These are phyloP conservation scores for Trichoderma sp. DNA, from an alignment of 2,329 filamentous ascomycete genomes.

Conservation along the genomic window DNA sequence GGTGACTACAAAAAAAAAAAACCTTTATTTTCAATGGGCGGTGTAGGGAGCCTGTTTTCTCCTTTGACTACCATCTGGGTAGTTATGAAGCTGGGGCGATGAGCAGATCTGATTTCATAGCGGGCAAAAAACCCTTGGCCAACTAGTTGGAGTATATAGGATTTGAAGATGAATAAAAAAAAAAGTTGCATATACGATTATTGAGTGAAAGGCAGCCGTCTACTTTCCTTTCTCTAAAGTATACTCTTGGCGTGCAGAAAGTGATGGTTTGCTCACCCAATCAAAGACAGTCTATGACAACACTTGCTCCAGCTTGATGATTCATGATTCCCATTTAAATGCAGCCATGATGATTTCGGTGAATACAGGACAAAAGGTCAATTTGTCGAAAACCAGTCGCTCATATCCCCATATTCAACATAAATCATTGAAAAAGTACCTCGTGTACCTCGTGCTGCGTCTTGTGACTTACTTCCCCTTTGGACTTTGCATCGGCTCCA, in stretches of 20 bases:
- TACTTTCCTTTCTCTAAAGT: not conserved
- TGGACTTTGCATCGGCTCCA: constrained; percentile 49
- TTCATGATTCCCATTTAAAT: not conserved
- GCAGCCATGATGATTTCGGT: not conserved
- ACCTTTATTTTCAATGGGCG: not conserved
- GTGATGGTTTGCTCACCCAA: not conserved
- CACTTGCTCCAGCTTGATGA: not conserved
- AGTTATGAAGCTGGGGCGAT: not conserved
- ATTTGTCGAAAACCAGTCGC: not conserved
- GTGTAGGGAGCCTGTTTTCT: not conserved
- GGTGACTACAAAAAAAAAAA: not conserved
- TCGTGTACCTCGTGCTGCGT: not conserved
- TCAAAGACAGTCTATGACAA: not conserved
- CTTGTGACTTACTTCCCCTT: constrained; percentile 29
- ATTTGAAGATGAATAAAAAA: constrained; percentile 4
- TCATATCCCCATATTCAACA: not conserved
- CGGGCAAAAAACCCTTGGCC: not conserved
- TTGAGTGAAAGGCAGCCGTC: not conserved
- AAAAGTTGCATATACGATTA: not conserved
- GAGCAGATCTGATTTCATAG: not conserved
- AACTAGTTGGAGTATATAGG: constrained; percentile 14
- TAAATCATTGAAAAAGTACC: not conserved
- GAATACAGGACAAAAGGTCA: not conserved
- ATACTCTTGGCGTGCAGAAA: not conserved
- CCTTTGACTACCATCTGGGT: not conserved